phyloP scores from a whole-genome alignment of 169 alveolate genomes.

The Fabrea salina region DNA sequence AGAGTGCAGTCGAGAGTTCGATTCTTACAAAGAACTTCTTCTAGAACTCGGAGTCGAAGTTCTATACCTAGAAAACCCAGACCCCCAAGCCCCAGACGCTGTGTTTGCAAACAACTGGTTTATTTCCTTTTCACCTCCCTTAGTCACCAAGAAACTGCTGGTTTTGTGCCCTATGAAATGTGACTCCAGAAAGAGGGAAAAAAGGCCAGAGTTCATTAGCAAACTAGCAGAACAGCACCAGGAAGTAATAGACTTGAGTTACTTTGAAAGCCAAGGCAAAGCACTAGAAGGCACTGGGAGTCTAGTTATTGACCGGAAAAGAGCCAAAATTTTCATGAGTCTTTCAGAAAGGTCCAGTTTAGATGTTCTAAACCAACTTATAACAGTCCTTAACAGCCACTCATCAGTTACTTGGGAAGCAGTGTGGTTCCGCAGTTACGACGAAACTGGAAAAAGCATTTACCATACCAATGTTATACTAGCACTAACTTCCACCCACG shows the following conservation, averaged over 20 bases:
- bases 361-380: conserved; percentile 33
- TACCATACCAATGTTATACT: conserved; percentile 48
- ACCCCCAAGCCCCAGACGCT: conserved; percentile 37
- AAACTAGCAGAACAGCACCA: not conserved
- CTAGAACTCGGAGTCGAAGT: not conserved
- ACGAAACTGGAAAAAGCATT: conserved; percentile 20
- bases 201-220: conserved; percentile 27
- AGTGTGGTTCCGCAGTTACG: conserved; percentile 24
- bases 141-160: not conserved
- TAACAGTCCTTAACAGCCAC: not conserved
- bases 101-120: conserved; percentile 44
- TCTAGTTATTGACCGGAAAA: conserved; percentile 34
- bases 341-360: conserved; percentile 31
- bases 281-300: conserved; percentile 44
- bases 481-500: conserved; percentile 25
- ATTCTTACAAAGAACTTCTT: not conserved
- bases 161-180: conserved; percentile 38
- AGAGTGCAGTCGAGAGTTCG: not conserved
- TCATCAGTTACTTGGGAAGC: not conserved
- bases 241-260: conserved; percentile 30
- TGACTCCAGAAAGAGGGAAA: conserved; percentile 30
- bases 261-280: conserved; percentile 28
- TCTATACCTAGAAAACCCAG: conserved; percentile 18
- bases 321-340: conserved; percentile 22
- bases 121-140: conserved; percentile 14